phyloP scores from a whole-genome alignment of 2,329 filamentous ascomycete species.

The Fusarium annulatum region DNA sequence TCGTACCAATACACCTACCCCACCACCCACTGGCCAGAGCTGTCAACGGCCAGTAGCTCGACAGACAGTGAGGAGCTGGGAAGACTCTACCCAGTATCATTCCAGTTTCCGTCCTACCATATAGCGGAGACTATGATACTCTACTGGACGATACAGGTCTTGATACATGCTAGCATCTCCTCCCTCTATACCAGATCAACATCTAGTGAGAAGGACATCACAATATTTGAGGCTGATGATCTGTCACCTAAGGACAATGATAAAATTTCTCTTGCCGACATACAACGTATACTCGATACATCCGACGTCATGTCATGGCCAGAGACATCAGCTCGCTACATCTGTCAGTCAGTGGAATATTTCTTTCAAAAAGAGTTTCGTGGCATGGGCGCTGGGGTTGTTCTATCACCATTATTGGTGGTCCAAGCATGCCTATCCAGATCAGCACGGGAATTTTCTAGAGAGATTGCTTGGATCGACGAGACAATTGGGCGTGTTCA shows the following conservation, averaged over 20 bases:
- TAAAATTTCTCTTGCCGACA: accelerated
- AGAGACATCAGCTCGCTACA: not conserved
- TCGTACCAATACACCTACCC: not conserved
- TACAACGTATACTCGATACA: accelerated
- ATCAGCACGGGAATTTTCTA: accelerated
- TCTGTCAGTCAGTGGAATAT: not conserved
- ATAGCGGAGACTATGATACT: not conserved
- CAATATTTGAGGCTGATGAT: accelerated
- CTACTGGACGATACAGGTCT: not conserved
- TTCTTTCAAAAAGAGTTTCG: not conserved
- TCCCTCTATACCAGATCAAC: accelerated
- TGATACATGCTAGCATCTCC: not conserved
- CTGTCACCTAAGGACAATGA: accelerated
- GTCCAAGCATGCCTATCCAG: not conserved
- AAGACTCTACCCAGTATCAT: not conserved
- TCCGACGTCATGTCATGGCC: accelerated
- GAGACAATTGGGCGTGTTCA: not conserved
- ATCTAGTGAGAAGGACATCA: accelerated
- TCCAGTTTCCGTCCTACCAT: not conserved
- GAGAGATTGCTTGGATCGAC: not conserved
- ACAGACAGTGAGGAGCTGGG: not conserved
- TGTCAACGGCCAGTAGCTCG: accelerated
- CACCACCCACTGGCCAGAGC: not conserved
- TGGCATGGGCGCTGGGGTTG: not conserved
- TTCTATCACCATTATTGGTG: not conserved